Evolutionary conservation across 78 protist species (phyloP).

Genomic region (Acrasis kona): DNA sequence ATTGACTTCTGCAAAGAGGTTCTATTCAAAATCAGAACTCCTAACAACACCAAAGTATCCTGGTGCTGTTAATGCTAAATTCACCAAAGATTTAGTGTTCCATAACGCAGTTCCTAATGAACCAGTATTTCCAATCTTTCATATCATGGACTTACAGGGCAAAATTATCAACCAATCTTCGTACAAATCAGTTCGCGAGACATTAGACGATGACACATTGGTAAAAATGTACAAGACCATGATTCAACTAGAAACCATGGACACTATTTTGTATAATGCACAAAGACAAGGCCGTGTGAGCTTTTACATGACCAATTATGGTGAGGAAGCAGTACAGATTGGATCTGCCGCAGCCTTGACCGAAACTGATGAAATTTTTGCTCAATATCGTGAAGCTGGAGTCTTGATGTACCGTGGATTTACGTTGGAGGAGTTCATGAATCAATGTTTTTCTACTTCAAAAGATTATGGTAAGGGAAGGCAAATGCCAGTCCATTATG

Average conservation of each 20-base stretch:
- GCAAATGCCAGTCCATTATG: conserved; percentile 95
- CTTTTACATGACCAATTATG: conserved; percentile 89
- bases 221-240: conserved; percentile 67
- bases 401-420: conserved; percentile 85
- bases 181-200: too few relatives aligned
- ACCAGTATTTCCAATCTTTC: too few relatives aligned
- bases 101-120: too few relatives aligned
- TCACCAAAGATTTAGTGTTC: too few relatives aligned
- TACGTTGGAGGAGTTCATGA: conserved; percentile 49
- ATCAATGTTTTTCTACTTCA: conserved; percentile 70
- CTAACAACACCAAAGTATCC: too few relatives aligned
- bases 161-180: too few relatives aligned
- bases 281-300: conserved; percentile 85
- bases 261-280: conserved; percentile 68
- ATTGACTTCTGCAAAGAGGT: too few relatives aligned
- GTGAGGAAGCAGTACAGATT: conserved; percentile 80
- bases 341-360: conserved; percentile 68
- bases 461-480: conserved; percentile 85
- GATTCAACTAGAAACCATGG: conserved; percentile 61
- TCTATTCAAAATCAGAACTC: too few relatives aligned
- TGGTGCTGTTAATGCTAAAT: too few relatives aligned
- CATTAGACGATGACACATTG: too few relatives aligned
- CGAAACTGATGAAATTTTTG: conserved; percentile 59
- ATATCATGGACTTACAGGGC: too few relatives aligned
- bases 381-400: conserved; percentile 86